Percentiles rank a stretch among this genome's conserved stretches.
Conservation (phyloP, 2,329 filamentous ascomycete species). For the Sarocladium kiliense region DNA sequence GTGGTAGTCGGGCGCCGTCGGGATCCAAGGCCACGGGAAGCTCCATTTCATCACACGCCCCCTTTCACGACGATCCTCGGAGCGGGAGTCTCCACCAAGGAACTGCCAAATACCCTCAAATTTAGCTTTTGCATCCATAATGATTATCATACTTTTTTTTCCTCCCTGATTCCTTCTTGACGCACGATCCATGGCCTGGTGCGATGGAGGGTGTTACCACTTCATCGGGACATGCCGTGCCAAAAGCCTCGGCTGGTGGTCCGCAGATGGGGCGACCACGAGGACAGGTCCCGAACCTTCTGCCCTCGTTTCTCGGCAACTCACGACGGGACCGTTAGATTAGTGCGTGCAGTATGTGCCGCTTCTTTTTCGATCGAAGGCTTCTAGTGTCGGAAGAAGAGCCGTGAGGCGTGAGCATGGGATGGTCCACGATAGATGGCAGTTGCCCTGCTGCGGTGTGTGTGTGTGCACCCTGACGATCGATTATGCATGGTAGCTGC, state of each 20-base stretch:
- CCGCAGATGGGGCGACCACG: neutral
- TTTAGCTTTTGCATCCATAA: neutral
- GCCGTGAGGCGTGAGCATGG: slow-evolving; percentile 23
- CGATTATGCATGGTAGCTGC: neutral
- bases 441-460: neutral
- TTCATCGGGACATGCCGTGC: neutral
- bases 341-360: neutral
- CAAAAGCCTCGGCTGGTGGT: neutral
- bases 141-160: neutral
- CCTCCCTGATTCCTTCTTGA: neutral
- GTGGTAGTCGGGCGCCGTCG: neutral
- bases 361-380: neutral
- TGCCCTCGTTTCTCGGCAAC: slow-evolving; percentile 3
- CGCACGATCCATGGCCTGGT: neutral
- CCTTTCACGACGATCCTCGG: neutral
- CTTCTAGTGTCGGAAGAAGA: slow-evolving; percentile 3
- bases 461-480: neutral
- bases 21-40: neutral
- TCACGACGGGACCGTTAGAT: neutral
- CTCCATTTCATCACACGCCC: neutral
- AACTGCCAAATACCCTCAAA: neutral
- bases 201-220: neutral
- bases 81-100: neutral
- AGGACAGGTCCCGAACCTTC: neutral
- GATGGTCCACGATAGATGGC: neutral